Evolutionary conservation across 1,284 basidiomycete genomes (phyloP), one percentile per base, ranked within the genome.

Genomic region (Ustilago nuda): DNA sequence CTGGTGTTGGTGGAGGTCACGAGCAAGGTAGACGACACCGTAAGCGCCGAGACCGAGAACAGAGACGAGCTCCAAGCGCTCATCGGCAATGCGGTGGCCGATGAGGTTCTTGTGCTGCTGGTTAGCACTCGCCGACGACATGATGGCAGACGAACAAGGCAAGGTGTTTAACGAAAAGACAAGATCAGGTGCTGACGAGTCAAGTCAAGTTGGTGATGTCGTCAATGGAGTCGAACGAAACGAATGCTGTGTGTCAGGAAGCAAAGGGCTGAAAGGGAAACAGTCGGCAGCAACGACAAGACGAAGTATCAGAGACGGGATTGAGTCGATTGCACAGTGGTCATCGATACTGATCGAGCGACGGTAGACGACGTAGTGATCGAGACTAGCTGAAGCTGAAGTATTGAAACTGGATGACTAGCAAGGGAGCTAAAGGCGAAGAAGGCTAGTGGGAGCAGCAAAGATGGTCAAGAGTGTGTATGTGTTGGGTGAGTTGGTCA

Each of bases 41-140:
- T 98, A 98, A 30, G 95, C 95, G 51, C 96, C 96, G 59, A 94
- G 90, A 59, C 96, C 96, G 61, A 99, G 91, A 62, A 96, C 90
- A 82, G 93, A 91, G 81, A 94, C 91, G 81, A 98, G 92, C 87
- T 95, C 91, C 72, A 98, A 90, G 4, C 86, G 78, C 23, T 83
- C 85, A 61, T 86, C 82, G 70, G 87, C 87, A 66, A 88, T 86
- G 53, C 77, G 72, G 63, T 85, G 82, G 36, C 87, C 87, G 57
- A 87, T 80, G 50, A 87, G 81, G 78, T 87, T 86, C 65, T 77
- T 80, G 68, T 82, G 80, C 56, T 76, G 73, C 35, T 72, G 68
- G 27, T 72, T 72, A 6, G 66, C 66, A 57, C 62, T 74, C 15
- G 66, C 66, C 36, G 72, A 66, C 51, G 72, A 74, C 72, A 74